A percentile compares a stretch with the other conserved stretches of the same genome.
Conservation (phyloP, 257 asterid genomes). For the Prunella vulgaris region DNA sequence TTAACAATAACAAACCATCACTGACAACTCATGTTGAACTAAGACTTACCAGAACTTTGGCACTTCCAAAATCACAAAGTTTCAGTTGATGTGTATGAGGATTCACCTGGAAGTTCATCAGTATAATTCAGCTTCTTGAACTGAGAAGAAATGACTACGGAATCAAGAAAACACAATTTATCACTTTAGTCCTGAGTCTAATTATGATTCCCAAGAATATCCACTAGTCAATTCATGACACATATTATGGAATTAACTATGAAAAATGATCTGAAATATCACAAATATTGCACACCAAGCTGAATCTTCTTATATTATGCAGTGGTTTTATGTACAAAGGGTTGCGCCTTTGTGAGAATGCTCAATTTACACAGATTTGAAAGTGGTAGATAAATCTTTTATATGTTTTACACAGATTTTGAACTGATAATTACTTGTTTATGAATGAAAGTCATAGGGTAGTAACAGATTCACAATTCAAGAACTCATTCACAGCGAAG, state of each 20-base stretch:
- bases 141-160: background rate
- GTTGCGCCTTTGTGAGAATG: background rate
- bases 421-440: background rate
- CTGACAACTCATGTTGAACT: conserved; percentile 12
- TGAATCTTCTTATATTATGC: background rate
- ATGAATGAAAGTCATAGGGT: background rate
- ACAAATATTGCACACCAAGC: background rate
- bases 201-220: background rate
- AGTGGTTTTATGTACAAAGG: conserved; percentile 5
- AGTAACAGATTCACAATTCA: conserved; percentile 4
- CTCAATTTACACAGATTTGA: background rate
- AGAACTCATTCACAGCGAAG: conserved; percentile 3
- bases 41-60: conserved; percentile 86
- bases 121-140: conserved; percentile 25
- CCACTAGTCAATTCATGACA: background rate
- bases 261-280: background rate
- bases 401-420: background rate
- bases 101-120: conserved; percentile 66
- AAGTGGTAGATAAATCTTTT: background rate
- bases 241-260: background rate
- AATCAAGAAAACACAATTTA: conserved; percentile 9
- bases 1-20: conserved; percentile 25
- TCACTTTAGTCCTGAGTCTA: background rate
- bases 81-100: conserved; percentile 96
- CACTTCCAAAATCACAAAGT: conserved; percentile 96